Conservation (phyloP, 306 rosid genomes). For the Vigna reflexopilosa region DNA sequence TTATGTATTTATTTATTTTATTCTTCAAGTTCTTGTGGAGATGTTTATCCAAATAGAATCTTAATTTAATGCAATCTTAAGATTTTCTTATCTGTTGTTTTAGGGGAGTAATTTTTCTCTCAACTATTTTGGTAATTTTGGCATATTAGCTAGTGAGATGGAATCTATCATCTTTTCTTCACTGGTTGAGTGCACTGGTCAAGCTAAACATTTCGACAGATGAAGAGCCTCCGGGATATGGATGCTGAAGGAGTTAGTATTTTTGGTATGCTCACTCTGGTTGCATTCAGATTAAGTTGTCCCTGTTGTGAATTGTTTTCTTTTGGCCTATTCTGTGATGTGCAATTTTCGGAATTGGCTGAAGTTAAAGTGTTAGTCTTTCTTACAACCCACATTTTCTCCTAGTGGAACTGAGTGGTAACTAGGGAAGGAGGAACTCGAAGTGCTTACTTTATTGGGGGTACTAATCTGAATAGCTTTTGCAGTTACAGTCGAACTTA, state of each 20-base stretch:
- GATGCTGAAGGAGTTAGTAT: conserved; percentile 37
- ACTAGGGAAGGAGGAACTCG: not conserved
- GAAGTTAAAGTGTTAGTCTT: not conserved
- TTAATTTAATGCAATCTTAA: conserved; percentile 9
- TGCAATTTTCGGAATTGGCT: not conserved
- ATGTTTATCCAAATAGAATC: not conserved
- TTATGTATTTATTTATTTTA: not conserved
- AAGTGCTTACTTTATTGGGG: not conserved
- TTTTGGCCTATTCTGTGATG: not conserved
- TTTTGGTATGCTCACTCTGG: conserved; percentile 10
- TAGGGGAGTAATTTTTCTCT: conserved; percentile 17
- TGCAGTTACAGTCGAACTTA: not conserved
- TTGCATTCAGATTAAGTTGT: conserved; percentile 32
- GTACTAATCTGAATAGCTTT: not conserved
- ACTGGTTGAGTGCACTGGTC: conserved; percentile 37
- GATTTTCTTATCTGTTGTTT: conserved; percentile 26
- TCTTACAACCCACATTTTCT: not conserved
- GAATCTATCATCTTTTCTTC: conserved; percentile 44
- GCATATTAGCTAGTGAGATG: conserved; percentile 45
- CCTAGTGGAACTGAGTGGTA: not conserved
- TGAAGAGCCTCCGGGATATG: conserved; percentile 37
- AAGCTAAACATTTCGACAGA: conserved; percentile 29
- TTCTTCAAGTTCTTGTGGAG: not conserved
- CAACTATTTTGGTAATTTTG: conserved; percentile 41
- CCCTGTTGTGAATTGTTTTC: conserved; percentile 14